Base-by-base conservation (phyloP, 352 stramenopile genomes). In the Pythium rhizo-oryzae region DNA sequence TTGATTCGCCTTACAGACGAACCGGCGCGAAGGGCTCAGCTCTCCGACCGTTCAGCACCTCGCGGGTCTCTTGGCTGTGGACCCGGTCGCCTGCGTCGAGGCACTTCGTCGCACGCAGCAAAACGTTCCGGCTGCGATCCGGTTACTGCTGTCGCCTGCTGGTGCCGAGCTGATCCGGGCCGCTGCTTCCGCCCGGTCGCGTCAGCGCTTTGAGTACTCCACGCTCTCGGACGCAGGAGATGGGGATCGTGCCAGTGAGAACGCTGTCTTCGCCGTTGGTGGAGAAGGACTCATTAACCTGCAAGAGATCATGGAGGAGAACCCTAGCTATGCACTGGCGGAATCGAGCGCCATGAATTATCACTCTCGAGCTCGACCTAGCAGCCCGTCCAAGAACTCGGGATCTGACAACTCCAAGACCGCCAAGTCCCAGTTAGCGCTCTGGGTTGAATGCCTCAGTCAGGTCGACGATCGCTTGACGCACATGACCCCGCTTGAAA, bases 261-360 rank as follows among this genome's bases (percentile, higher is more conserved):
- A 55, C 15, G 47, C 8, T 11, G 23, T 47, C 12, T 62, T 52
- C 39, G 13, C 41, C 13, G 44, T 21, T 9, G 60, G 35, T 24
- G 28, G 57, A 5, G 77, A 74, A 28, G 39, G 56, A 62, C 37
- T 84, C 25, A 66, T 85, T 51, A 87, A 77, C 28, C 79, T 89
- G 7, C 85, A 94, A 73, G 86, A 93, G 23, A 72, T 90, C 8
- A 78, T 81, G 23, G 86, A 93, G 15, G 87, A 96, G 58, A 96
- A 96, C 47, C 76, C 82, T 30, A 95, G 82, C 43, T 96, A 95
- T 30, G 68, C 71, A 25, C 75, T 96, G 11, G 53, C 74, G 6
- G 87, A 96, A 59, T 85, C 84, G 0, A 93, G 85, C 46, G 71
- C 75, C 1, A 37, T 72, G 11, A 76, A 53, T 21, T 35, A 74